Conservation (phyloP, 495 filamentous ascomycete genomes). For the Talaromyces adpressus region DNA sequence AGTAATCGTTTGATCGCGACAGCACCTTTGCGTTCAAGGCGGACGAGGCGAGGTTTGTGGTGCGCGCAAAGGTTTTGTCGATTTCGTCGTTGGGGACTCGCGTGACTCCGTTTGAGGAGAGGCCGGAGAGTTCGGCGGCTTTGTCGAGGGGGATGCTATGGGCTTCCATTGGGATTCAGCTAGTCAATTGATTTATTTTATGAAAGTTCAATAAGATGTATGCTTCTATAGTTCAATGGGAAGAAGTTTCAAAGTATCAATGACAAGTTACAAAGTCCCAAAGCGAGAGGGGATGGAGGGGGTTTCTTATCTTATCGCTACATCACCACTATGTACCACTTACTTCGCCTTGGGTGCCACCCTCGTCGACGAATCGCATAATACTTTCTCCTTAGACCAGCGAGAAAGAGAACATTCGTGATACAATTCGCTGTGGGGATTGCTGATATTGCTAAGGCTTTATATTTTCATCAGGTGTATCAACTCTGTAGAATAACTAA, state of each 20-base stretch:
- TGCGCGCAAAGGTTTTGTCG: slow-evolving; percentile 56
- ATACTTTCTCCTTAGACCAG: background rate
- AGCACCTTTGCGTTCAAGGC: slow-evolving; percentile 68
- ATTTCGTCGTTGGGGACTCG: slow-evolving; percentile 51
- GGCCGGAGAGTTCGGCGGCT: slow-evolving; percentile 11
- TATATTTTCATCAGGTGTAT: background rate
- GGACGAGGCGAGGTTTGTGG: slow-evolving; percentile 68
- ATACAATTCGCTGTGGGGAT: background rate
- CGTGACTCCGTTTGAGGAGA: slow-evolving; percentile 23
- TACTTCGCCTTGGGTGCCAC: background rate
- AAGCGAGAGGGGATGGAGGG: background rate
- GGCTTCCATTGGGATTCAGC: background rate
- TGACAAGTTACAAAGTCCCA: background rate
- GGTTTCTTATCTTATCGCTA: slow-evolving; percentile 2
- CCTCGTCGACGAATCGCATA: background rate
- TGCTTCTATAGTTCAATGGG: background rate
- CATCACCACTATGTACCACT: background rate
- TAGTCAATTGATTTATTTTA: background rate
- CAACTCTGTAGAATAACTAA: background rate
- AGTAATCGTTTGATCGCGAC: slow-evolving; percentile 80
- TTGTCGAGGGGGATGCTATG: background rate
- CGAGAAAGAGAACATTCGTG: background rate
- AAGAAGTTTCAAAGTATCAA: background rate
- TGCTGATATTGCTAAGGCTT: background rate
- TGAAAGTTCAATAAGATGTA: background rate